Evolutionary conservation across 2,329 filamentous ascomycete species (phyloP), one percentile per base, ranked within the genome.

Genomic region (Epichloe bromicola): DNA sequence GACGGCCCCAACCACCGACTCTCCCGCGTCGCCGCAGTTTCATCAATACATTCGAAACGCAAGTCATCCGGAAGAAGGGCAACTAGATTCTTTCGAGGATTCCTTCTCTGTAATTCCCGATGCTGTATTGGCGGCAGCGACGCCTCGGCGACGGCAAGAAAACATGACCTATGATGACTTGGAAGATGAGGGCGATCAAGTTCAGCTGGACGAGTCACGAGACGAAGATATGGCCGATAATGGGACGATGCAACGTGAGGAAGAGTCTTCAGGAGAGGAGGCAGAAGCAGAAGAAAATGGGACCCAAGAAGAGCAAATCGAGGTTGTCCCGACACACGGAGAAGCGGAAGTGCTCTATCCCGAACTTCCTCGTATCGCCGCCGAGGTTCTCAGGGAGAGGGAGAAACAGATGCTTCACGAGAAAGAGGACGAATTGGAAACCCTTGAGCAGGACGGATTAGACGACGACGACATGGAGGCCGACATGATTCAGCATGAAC

Each of bases 51-150:
- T 15, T 47, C 33, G 43, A 46, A 46, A 36, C 37, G 51, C 59
- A 33, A 53, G 43, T 5, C 45, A 39, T 10, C 48, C 56, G 1
- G 59, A 59, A 3, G 57, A 63, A 2, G 61, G 67, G 2, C 63
- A 68, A 20, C 60, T 64, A 2, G 63, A 62, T 39, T 47, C 61
- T 30, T 75, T 78, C 43, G 74, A 79, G 1, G 76, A 80, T 54
- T 78, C 75, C 0, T 80, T 80, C 56, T 80, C 76, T 0, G 74
- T 78, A 48, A 76, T 80, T 15, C 75, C 77, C 1, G 70, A 75
- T 15, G 68, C 63, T 4, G 64, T 78, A 2, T 68, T 80, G 4
- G 68, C 67, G 14, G 74, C 74, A 30, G 76, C 74, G 4, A 76
- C 70, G 1, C 75, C 71, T 1, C 63, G 60, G 30, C 68, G 59